Percentiles rank a stretch among this genome's conserved stretches.
These are phyloP conservation scores for Lasiosphaeria miniovina DNA, from an alignment of 495 filamentous ascomycete species.

Conservation along the genomic window DNA sequence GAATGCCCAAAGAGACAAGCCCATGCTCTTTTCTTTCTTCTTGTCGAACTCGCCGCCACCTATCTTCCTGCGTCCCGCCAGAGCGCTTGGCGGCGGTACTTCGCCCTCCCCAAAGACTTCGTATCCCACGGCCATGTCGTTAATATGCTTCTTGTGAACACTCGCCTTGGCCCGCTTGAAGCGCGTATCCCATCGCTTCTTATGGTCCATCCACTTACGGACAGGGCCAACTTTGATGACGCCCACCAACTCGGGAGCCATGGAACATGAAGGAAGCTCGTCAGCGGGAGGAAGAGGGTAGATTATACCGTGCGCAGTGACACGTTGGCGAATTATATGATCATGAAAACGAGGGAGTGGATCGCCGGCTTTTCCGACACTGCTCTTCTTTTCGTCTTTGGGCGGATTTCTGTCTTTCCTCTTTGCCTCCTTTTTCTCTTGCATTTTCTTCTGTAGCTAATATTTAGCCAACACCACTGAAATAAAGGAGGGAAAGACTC, in stretches of 20 bases:
- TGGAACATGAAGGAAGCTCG: slow-evolving; percentile 59
- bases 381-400: slow-evolving; percentile 3
- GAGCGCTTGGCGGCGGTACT: slow-evolving; percentile 74
- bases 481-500: slow-evolving; percentile 9
- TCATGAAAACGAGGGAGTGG: slow-evolving; percentile 70
- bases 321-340: slow-evolving; percentile 87
- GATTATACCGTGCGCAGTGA: slow-evolving; percentile 72
- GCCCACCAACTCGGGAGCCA: slow-evolving; percentile 65
- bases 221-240: slow-evolving; percentile 77
- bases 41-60: slow-evolving; percentile 37
- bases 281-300: slow-evolving; percentile 60
- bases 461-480: background rate
- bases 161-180: slow-evolving; percentile 63
- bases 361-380: slow-evolving; percentile 77
- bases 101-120: slow-evolving; percentile 67
- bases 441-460: background rate
- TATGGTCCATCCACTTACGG: slow-evolving; percentile 74
- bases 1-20: slow-evolving; percentile 75
- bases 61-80: slow-evolving; percentile 64
- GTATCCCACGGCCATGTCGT: slow-evolving; percentile 67
- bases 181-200: slow-evolving; percentile 65
- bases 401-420: slow-evolving; percentile 2
- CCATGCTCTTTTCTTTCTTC: slow-evolving; percentile 63
- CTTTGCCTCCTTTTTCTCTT: slow-evolving; percentile 1
- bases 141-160: slow-evolving; percentile 65